These are phyloP conservation scores for Medicago ruthenica DNA, from an alignment of 306 rosid genomes.

Conservation along the genomic window DNA sequence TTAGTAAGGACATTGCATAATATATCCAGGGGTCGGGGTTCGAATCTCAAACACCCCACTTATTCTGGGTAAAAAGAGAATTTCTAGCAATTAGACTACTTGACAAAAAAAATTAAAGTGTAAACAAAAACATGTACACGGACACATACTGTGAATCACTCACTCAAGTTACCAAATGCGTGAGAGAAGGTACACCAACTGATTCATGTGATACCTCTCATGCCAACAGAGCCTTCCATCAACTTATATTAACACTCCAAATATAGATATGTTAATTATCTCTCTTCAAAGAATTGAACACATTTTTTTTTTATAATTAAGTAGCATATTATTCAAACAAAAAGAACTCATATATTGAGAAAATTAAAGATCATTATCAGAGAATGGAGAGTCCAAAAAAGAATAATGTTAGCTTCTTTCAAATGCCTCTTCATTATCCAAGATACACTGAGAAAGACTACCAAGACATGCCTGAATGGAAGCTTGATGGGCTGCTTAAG, in stretches of 20 bases:
- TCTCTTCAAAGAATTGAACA: neutral
- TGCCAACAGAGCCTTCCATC: conserved; percentile 51
- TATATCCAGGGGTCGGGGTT: too few relatives aligned
- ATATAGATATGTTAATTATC: neutral
- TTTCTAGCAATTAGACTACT: too few relatives aligned
- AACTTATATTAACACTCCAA: conserved; percentile 23
- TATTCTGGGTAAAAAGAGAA: too few relatives aligned
- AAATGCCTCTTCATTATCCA: conserved; percentile 86
- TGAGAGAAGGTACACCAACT: conserved; percentile 69
- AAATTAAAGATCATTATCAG: neutral
- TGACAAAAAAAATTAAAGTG: too few relatives aligned
- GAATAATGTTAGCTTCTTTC: conserved; percentile 52
- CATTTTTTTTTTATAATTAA: neutral
- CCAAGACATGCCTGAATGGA: conserved; percentile 80
- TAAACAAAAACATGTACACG: neutral
- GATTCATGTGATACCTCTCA: conserved; percentile 65
- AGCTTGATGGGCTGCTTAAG: conserved; percentile 67
- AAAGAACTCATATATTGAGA: neutral
- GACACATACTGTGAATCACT: conserved; percentile 11
- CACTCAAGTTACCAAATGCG: conserved; percentile 12
- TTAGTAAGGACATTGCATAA: too few relatives aligned
- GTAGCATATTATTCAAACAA: neutral
- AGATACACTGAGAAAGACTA: conserved; percentile 76
- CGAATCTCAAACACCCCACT: too few relatives aligned
- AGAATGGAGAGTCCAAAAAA: conserved; percentile 50